phyloP scores from a whole-genome alignment of 116 monocot species.

The Papilionanthe hybrid region DNA sequence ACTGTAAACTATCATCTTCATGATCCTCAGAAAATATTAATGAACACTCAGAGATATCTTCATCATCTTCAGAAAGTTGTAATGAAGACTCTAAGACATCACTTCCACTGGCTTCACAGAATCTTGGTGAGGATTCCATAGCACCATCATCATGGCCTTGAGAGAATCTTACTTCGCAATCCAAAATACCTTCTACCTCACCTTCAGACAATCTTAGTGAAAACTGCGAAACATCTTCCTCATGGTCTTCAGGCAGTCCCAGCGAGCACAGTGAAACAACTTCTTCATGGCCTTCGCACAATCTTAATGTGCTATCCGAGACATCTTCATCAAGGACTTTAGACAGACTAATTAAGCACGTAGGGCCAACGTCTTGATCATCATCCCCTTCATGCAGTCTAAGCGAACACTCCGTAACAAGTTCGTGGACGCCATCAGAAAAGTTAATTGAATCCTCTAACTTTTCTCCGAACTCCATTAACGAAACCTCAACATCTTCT shows the following conservation, averaged over 20 bases:
- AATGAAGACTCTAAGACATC: not conserved
- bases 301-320: constrained; percentile 1
- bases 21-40: constrained; percentile 16
- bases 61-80: constrained; percentile 1
- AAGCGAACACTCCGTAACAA: not conserved
- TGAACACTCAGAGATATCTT: constrained; percentile 2
- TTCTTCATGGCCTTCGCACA: not conserved
- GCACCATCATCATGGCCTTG: not conserved
- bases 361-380: not conserved
- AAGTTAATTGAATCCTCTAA: not conserved
- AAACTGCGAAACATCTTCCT: not conserved
- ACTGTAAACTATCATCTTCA: constrained; percentile 1
- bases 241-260: not conserved
- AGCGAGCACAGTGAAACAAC: not conserved
- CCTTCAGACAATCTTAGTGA: constrained; percentile 2
- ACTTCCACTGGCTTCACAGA: not conserved
- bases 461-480: not conserved
- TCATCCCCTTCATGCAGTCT: not conserved
- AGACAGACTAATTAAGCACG: not conserved
- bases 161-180: not conserved
- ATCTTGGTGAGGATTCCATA: not conserved
- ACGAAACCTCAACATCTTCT: not conserved
- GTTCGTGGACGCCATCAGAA: not conserved
- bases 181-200: not conserved
- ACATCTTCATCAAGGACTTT: not conserved